Conservation (phyloP, 2,329 filamentous ascomycete species). For the Fusarium odoratissimum region DNA sequence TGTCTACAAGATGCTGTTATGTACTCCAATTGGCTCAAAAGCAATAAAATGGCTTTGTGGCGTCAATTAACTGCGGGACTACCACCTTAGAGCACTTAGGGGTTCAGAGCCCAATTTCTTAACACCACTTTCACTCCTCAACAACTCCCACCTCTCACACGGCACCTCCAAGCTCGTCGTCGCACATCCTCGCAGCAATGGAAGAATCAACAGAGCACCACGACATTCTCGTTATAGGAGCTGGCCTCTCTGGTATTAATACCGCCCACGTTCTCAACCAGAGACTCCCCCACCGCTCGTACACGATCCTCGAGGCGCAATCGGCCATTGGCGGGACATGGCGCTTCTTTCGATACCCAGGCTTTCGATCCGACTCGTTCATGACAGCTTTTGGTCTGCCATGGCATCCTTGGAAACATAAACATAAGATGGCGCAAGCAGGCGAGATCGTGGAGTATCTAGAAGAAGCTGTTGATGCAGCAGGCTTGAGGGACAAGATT, state of each 20-base stretch:
- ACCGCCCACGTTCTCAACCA: conserved; percentile 74
- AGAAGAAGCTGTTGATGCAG: conserved; percentile 59
- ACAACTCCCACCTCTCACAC: background rate
- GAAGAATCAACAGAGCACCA: conserved; percentile 38
- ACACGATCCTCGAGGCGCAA: conserved; percentile 76
- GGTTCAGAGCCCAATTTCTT: background rate
- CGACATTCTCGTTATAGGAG: conserved; percentile 75
- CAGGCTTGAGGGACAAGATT: conserved; percentile 67
- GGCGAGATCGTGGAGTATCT: conserved; percentile 66
- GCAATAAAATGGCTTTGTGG: background rate
- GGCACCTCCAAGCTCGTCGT: background rate
- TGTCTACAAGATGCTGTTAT: background rate
- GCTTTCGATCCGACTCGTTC: conserved; percentile 75
- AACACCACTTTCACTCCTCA: conserved; percentile 10
- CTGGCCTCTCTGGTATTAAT: conserved; percentile 80
- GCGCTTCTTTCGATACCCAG: conserved; percentile 81
- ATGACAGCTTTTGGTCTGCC: conserved; percentile 72
- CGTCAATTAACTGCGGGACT: background rate
- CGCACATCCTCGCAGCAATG: conserved; percentile 24
- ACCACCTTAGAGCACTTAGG: background rate
- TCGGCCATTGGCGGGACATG: conserved; percentile 79
- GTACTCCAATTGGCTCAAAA: background rate
- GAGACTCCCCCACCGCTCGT: conserved; percentile 65
- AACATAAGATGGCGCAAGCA: conserved; percentile 63
- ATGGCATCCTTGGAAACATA: conserved; percentile 77